Conservation (phyloP, 148 eudicot species). For the Linanthus parryae region DNA sequence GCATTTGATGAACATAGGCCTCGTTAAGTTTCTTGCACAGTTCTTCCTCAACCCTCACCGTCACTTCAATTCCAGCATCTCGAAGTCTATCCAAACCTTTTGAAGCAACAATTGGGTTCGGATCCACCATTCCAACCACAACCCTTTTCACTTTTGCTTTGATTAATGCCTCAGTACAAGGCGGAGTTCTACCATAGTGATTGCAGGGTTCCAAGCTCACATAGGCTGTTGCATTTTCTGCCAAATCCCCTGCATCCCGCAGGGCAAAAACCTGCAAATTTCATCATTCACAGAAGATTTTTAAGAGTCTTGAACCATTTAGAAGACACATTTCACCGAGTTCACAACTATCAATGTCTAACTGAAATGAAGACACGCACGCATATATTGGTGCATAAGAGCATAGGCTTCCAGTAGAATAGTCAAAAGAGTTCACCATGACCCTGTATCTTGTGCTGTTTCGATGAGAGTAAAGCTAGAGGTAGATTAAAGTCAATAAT, state of each 20-base stretch:
- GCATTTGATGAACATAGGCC: conserved; percentile 74
- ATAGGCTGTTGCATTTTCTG: conserved; percentile 88
- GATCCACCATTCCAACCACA: conserved; percentile 96
- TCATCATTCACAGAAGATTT: too few relatives aligned
- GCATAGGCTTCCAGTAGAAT: too few relatives aligned
- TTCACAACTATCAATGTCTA: too few relatives aligned
- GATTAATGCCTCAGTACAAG: conserved; percentile 84
- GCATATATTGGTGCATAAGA: too few relatives aligned
- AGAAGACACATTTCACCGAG: too few relatives aligned
- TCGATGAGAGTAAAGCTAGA: too few relatives aligned
- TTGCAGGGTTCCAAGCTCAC: conserved; percentile 98
- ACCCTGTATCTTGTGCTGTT: too few relatives aligned
- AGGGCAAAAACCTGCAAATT: conserved; percentile 83
- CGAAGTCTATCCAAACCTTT: conserved; percentile 60
- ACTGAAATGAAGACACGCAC: too few relatives aligned
- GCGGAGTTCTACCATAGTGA: conserved; percentile 92
- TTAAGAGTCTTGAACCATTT: too few relatives aligned
- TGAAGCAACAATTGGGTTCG: conserved; percentile 85
- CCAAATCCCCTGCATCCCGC: conserved; percentile 83
- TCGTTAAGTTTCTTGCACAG: conserved; percentile 77
- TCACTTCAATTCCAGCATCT: conserved; percentile 80
- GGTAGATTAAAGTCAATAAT: too few relatives aligned
- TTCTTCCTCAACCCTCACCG: conserved; percentile 83
- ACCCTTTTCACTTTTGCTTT: conserved; percentile 86
- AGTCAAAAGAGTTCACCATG: too few relatives aligned